Evolutionary conservation across 345 rosid species (phyloP), one percentile per base, ranked within the genome.

Genomic region (Passiflora organensis): DNA sequence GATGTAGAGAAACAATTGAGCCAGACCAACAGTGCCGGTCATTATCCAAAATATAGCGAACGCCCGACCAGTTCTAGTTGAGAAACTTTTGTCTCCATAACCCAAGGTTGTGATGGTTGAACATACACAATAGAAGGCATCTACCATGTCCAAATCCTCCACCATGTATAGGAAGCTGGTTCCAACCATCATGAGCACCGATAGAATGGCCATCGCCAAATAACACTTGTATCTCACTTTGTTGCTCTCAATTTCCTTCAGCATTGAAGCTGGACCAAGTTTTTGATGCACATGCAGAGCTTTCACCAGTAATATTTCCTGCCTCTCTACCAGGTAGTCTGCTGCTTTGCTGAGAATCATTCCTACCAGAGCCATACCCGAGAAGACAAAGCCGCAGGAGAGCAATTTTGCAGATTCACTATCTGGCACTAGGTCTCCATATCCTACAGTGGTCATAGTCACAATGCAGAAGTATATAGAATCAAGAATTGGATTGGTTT

Each of bases 381-480:
- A 17, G 77, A 88, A 93, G 67, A 93, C 96, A 71, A 77, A 91
- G 13, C 71, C 69, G 58, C 87, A 86, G 48, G 94, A 86, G 16
- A 93, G 81, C 48, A 93, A 75, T 60, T 86, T 86, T 0, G 80
- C 57, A n/a, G 60, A 39, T 46, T 54, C 56, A 43, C 78, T 84
- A 39, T 54, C 56, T 10, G 96, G 99, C 32, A 86, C 89, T 8
- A 93, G 90, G 80, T 93, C 99, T 34, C 99, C 96, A 48, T 93
- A 93, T 53, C 99, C 96, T 20, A 93, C 93, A 0, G 91, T 86
- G 37, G 99, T 93, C 99, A 93, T 88, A 2, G 95, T 93, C 17
- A 86, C 95, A 0, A 86, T 59, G 53, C 87, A 81, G 67, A 88
- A 86, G 59, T 88, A 93, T 17, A 84, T 13, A 11, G 99, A 75